Evolutionary conservation across 768 basidiomycete species (phyloP).

Genomic region (Mycena galopus): DNA sequence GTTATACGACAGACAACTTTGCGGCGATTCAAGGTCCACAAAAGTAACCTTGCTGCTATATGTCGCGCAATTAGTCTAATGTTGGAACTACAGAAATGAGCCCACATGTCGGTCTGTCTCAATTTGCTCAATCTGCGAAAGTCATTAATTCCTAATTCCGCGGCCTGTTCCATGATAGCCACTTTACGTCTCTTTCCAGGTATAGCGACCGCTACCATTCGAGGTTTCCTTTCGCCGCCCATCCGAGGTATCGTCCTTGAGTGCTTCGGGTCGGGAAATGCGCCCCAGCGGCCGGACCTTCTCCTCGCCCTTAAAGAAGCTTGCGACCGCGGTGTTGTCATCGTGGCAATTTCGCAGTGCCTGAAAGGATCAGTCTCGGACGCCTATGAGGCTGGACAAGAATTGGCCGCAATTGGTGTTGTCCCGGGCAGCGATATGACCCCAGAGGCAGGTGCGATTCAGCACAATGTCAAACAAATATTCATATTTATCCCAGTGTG

Average conservation of each 20-base stretch:
- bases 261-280: constrained; percentile 94
- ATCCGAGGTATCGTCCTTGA: constrained; percentile 88
- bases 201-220: constrained; percentile 80
- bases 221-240: constrained; percentile 80
- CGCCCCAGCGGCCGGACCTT: constrained; percentile 84
- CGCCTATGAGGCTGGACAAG: constrained; percentile 84
- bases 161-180: constrained; percentile 59
- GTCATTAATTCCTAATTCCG: neutral
- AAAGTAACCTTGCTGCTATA: constrained; percentile 56
- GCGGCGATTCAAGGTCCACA: constrained; percentile 85
- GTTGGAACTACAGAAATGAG: constrained; percentile 69
- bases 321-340: constrained; percentile 84
- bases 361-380: constrained; percentile 87
- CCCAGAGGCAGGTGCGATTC: constrained; percentile 73
- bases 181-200: constrained; percentile 91
- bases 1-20: constrained; percentile 87
- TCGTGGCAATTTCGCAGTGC: constrained; percentile 95
- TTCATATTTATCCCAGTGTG: constrained; percentile 68
- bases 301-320: constrained; percentile 84
- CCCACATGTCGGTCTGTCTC: constrained; percentile 78
- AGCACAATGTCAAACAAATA: neutral
- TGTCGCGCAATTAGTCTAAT: neutral
- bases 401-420: constrained; percentile 79
- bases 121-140: neutral
- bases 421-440: constrained; percentile 94